Conservation (phyloP, 2,329 filamentous ascomycete genomes). For the Xylaria polymorpha region DNA sequence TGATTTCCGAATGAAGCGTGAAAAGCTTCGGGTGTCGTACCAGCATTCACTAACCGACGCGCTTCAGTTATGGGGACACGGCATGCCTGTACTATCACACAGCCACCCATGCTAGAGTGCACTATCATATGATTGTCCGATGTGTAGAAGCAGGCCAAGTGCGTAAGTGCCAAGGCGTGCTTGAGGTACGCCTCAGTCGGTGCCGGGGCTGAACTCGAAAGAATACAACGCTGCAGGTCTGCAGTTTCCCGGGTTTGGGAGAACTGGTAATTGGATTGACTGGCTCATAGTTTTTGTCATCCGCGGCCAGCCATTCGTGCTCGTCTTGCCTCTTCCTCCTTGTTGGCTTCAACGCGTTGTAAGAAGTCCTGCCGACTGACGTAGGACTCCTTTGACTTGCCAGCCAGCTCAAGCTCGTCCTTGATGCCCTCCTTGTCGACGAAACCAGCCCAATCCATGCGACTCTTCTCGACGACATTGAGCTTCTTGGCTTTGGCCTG, state of each 20-base stretch:
- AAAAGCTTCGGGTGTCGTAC: not conserved
- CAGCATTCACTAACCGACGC: not conserved
- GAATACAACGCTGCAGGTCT: not conserved
- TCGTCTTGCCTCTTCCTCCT: constrained; percentile 69
- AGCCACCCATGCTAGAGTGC: not conserved
- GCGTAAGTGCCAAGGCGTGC: not conserved
- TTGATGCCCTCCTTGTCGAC: constrained; percentile 78
- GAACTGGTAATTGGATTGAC: not conserved
- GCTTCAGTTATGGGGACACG: not conserved
- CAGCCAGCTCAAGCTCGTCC: constrained; percentile 73
- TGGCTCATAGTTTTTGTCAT: constrained; percentile 32
- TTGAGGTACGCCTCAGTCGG: not conserved
- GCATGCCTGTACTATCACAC: not conserved
- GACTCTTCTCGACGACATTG: constrained; percentile 77
- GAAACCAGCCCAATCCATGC: constrained; percentile 78
- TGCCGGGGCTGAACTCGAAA: not conserved
- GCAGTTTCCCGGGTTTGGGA: not conserved
- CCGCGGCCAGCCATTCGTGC: constrained; percentile 60
- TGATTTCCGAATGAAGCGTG: not conserved
- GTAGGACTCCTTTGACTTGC: constrained; percentile 73
- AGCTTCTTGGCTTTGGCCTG: constrained; percentile 70
- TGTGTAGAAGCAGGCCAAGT: not conserved
- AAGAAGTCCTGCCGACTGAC: constrained; percentile 72
- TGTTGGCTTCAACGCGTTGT: constrained; percentile 70
- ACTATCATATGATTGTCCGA: not conserved